Conservation (phyloP, 2,329 filamentous ascomycete species). For the Didymella glomerata region DNA sequence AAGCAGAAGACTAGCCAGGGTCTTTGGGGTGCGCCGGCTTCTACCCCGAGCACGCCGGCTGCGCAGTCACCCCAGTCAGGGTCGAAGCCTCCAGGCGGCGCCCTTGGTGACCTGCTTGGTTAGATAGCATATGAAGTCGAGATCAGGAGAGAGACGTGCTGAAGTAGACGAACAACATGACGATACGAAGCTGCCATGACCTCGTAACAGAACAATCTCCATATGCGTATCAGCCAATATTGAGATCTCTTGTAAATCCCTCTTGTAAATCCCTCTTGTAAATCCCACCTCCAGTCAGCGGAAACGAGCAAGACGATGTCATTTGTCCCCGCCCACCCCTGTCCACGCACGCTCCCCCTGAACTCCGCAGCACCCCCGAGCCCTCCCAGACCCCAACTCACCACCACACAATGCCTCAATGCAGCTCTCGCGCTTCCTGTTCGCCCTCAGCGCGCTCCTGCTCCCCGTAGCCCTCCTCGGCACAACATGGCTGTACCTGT, state of each 20-base stretch:
- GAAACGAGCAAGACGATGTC: neutral
- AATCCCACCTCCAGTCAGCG: neutral
- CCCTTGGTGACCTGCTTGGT: conserved; percentile 48
- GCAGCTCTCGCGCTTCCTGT: conserved; percentile 59
- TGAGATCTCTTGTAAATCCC: no score
- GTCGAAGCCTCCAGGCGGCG: conserved; percentile 48
- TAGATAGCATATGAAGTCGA: conserved; percentile 17
- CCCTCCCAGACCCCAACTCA: conserved; percentile 9
- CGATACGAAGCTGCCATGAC: neutral
- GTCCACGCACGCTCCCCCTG: conserved; percentile 1
- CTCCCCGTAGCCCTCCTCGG: conserved; percentile 73
- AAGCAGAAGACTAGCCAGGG: conserved; percentile 96
- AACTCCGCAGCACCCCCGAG: conserved; percentile 15
- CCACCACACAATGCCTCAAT: conserved; percentile 55
- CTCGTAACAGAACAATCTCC: neutral
- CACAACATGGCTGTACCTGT: conserved; percentile 85
- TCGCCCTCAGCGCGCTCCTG: conserved; percentile 58
- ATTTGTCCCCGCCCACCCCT: neutral
- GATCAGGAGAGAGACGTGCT: neutral
- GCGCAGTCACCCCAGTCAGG: conserved; percentile 38
- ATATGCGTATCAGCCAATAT: neutral
- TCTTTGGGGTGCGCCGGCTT: conserved; percentile 82
- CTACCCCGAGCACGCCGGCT: conserved; percentile 44
- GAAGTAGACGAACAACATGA: conserved; percentile 3
- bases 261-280: no score